phyloP scores from a whole-genome alignment of 2,329 filamentous ascomycete species.

The Diaporthe humulicola region DNA sequence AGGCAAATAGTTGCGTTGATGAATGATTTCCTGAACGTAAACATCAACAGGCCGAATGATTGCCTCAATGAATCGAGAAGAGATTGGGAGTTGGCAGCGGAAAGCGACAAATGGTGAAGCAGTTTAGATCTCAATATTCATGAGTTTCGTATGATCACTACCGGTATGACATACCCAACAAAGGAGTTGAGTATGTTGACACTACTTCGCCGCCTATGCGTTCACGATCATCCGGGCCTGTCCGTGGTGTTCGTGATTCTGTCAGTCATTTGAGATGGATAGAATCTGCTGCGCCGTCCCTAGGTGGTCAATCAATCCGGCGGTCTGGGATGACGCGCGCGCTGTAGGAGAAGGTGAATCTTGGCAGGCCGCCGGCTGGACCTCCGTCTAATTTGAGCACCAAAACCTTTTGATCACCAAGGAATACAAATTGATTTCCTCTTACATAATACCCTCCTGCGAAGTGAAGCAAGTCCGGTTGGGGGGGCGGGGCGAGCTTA shows the following conservation, averaged over 20 bases:
- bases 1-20: neutral
- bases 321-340: neutral
- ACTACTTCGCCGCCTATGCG: neutral
- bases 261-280: neutral
- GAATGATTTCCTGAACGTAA: neutral
- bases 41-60: neutral
- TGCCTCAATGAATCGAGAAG: neutral
- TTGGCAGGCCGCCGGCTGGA: neutral
- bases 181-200: neutral
- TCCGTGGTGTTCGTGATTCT: neutral
- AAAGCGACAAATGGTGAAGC: neutral
- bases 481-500: neutral
- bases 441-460: neutral
- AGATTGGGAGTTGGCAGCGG: neutral
- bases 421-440: neutral
- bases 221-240: no score
- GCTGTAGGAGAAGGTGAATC: neutral
- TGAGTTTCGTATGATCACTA: no score
- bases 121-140: neutral
- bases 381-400: neutral
- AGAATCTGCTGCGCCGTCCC: neutral
- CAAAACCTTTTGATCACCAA: no score
- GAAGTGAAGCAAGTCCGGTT: no score
- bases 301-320: neutral
- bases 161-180: neutral